A percentile compares a stretch with the other conserved stretches of the same genome.
Conservation (phyloP, 2,329 filamentous ascomycete genomes). For the Neoascochyta sp. region DNA sequence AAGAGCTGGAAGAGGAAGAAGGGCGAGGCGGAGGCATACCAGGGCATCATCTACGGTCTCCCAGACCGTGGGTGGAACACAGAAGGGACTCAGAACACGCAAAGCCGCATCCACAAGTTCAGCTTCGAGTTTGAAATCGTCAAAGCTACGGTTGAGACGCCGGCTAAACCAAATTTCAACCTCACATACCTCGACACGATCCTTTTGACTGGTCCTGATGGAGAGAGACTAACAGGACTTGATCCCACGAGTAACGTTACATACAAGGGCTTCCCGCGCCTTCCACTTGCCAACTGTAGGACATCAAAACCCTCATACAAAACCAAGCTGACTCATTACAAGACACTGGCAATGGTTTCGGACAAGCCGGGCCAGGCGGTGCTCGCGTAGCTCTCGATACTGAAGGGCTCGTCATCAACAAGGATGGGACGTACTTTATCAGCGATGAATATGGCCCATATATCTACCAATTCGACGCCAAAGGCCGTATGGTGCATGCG, state of each 20-base stretch:
- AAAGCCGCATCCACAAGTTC: conserved; percentile 67
- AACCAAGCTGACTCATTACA: not conserved
- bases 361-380: conserved; percentile 57
- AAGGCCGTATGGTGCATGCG: conserved; percentile 59
- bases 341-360: conserved; percentile 64
- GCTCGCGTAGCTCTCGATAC: conserved; percentile 59
- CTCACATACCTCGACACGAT: conserved; percentile 63
- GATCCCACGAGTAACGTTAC: conserved; percentile 28
- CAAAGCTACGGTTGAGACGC: conserved; percentile 50
- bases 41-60: conserved; percentile 59
- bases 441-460: conserved; percentile 63
- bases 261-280: conserved; percentile 57
- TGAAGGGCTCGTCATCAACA: conserved; percentile 62
- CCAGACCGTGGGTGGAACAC: conserved; percentile 74
- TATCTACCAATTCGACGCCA: conserved; percentile 60
- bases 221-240: conserved; percentile 53
- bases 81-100: conserved; percentile 63
- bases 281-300: conserved; percentile 59
- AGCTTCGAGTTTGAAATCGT: conserved; percentile 56
- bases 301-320: no score
- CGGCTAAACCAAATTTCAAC: conserved; percentile 58
- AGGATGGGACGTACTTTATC: conserved; percentile 63
- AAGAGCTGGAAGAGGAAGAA: conserved; percentile 56
- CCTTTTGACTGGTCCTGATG: conserved; percentile 60
- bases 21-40: conserved; percentile 49